phyloP scores from a whole-genome alignment of 331 rosid species.

The Telfairia occidentalis region DNA sequence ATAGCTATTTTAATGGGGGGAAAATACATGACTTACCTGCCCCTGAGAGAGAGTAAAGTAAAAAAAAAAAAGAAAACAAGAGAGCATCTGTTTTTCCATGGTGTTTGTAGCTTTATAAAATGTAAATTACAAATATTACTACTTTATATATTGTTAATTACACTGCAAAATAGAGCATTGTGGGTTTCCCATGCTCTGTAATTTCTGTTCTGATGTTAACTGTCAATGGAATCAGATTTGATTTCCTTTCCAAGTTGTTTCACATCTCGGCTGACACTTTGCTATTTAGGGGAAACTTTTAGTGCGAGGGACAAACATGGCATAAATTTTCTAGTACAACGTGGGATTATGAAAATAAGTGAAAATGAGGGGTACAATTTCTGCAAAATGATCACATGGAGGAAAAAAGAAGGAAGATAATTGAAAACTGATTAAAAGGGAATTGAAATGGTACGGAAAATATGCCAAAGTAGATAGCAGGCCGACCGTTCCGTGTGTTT shows the following conservation, averaged over 20 bases:
- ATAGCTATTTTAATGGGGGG: slow-evolving; percentile 19
- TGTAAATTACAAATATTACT: slow-evolving; percentile 38
- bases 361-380: neutral
- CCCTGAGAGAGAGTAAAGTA: slow-evolving; percentile 18
- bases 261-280: neutral
- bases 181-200: slow-evolving; percentile 24
- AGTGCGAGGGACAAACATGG: neutral
- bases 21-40: slow-evolving; percentile 12
- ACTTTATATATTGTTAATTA: slow-evolving; percentile 20
- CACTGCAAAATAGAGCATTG: slow-evolving; percentile 21
- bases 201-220: slow-evolving; percentile 15
- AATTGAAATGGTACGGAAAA: neutral
- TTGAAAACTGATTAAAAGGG: neutral
- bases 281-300: neutral
- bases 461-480: neutral
- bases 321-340: neutral
- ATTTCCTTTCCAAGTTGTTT: neutral
- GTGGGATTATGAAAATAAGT: neutral
- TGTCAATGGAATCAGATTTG: slow-evolving; percentile 9
- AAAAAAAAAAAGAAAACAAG: neutral
- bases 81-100: slow-evolving; percentile 27
- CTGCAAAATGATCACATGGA: neutral
- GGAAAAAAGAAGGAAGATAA: neutral
- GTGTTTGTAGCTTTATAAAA: slow-evolving; percentile 32
- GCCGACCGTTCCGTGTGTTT: neutral